Evolutionary conservation across 192 early-diverging fungal genomes (phyloP), one percentile per base, ranked within the genome.

Genomic region (Coemansia sp.): DNA sequence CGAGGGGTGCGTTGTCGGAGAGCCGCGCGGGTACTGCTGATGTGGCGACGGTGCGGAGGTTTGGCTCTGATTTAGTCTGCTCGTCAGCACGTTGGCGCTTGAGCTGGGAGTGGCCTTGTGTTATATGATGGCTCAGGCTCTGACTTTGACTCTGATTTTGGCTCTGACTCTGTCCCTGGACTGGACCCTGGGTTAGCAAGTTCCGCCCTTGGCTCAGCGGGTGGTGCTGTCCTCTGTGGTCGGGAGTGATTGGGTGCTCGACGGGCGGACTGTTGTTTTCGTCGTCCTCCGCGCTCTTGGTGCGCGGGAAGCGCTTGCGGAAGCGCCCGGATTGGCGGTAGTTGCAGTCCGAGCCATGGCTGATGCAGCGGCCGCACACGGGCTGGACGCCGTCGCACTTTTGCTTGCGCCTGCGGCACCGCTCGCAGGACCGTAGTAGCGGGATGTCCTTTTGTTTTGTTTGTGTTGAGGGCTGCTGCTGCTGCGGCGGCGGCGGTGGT

Each of bases 301-400:
- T 20, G 29, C 46, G 32, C 13, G 61, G 61, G 26, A 60, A 57
- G 18, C 69, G 69, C 43, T 64, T 72, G 45, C 70, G 70, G 50
- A 72, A 75, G n/a, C 72, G 59, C 17, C 64, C 72, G 1, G 72
- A 75, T 41, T 67, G 55, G 9, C 72, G 38, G 47, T 75, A 75
- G 26, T 19, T 47, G 65, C 72, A 75, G 0, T 67, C 64, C 17
- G 63, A 43, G 14, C 32, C 6, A 33, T 75, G 72, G 34, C 46
- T 53, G n/a, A 30, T 26, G 38, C 72, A 75, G 0, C 65, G 55
- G 5, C 55, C 57, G 41, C 72, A 75, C 9, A 35, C 33, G 0
- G 72, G 72, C 48, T 75, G 64, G 32, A 63, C 64, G n/a, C 72
- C 72, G 35, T 67, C 72, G 52, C 72, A 75, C 24, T 55, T 44